phyloP scores from a whole-genome alignment of 352 stramenopile species.

The Globisporangium carolinianum region DNA sequence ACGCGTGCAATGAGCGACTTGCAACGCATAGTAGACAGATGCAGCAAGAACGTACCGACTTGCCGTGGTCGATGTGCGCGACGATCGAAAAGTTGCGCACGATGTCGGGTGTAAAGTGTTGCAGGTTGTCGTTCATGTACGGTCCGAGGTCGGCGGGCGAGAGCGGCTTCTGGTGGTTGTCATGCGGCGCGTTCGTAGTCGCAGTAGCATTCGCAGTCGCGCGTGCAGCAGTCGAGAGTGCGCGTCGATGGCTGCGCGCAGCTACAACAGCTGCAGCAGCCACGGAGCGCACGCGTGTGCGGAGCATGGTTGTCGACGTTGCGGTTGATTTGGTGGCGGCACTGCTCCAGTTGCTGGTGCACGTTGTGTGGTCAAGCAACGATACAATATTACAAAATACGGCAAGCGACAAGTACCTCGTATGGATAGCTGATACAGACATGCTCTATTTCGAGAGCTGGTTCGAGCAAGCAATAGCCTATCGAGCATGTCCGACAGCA shows the following conservation, averaged over 20 bases:
- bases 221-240: neutral
- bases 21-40: neutral
- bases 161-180: constrained; percentile 19
- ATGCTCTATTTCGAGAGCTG: no score
- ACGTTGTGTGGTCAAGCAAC: no score
- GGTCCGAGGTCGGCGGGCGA: constrained; percentile 47
- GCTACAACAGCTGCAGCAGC: neutral
- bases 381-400: no score
- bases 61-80: constrained; percentile 89
- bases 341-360: no score
- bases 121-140: constrained; percentile 56
- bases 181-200: neutral
- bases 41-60: constrained; percentile 51
- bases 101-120: constrained; percentile 58
- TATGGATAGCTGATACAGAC: no score
- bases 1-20: no score
- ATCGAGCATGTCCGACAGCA: no score
- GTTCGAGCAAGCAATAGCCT: no score
- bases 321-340: no score
- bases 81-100: constrained; percentile 91
- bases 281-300: neutral
- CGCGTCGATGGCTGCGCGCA: neutral
- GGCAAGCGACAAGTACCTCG: no score
- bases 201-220: neutral
- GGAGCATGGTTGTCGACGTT: neutral